Percentiles rank a stretch among this genome's conserved stretches.
Conservation (phyloP, 768 basidiomycete genomes). For the Mycena pura region DNA sequence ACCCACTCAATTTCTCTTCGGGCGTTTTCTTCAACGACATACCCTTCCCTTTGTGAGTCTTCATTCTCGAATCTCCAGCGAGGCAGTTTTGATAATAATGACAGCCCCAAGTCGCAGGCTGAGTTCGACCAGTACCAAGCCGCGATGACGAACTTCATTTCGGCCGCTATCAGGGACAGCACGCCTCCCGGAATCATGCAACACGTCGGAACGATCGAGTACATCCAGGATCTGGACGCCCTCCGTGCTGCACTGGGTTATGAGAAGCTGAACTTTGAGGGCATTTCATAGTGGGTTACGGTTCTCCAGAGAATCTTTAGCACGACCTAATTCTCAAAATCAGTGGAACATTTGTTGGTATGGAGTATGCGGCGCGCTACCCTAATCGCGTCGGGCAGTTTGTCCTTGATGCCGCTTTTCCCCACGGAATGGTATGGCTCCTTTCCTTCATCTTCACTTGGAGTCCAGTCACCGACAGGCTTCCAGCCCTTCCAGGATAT, state of each 20-base stretch:
- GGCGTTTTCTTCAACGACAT: constrained; percentile 1
- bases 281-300: constrained; percentile 21
- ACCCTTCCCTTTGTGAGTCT: neutral
- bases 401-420: constrained; percentile 18
- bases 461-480: too few species aligned
- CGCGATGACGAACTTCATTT: constrained; percentile 9
- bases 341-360: constrained; percentile 8
- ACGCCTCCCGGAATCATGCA: constrained; percentile 21
- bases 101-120: constrained; percentile 4
- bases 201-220: constrained; percentile 9
- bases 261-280: constrained; percentile 13
- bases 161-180: neutral
- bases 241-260: constrained; percentile 22
- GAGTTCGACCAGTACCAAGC: constrained; percentile 23
- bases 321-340: neutral
- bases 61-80: neutral
- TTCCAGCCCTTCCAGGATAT: neutral
- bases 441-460: neutral
- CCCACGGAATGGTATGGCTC: constrained; percentile 4
- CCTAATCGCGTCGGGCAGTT: constrained; percentile 20
- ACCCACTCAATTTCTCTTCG: constrained; percentile 13
- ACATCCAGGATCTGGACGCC: constrained; percentile 22
- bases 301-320: neutral
- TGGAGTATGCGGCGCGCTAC: constrained; percentile 16
- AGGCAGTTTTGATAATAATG: neutral